Evolutionary conservation across 176 grass and related monocot species (phyloP).

Genomic region (Cymbopogon citratus): DNA sequence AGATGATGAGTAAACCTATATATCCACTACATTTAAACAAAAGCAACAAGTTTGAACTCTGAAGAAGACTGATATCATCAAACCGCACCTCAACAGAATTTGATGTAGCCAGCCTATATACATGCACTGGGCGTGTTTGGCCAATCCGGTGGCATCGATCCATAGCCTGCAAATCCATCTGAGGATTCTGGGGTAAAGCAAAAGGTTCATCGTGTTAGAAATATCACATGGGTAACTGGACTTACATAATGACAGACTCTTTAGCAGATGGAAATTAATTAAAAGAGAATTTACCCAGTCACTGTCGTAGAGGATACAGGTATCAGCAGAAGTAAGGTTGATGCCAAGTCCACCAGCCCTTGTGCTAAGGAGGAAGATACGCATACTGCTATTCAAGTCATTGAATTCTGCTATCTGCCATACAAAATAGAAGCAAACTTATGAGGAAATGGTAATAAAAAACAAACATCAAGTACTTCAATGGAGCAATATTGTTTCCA

Average conservation of each 20-base stretch:
- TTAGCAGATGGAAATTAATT: neutral
- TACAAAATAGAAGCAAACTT: neutral
- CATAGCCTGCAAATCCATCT: slow-evolving; percentile 99
- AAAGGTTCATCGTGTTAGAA: neutral
- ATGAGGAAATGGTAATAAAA: neutral
- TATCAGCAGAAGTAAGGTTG: slow-evolving; percentile 88
- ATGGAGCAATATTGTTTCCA: neutral
- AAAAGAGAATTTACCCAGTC: slow-evolving; percentile 70
- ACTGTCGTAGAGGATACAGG: slow-evolving; percentile 89
- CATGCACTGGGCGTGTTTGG: slow-evolving; percentile 83
- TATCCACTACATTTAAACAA: neutral
- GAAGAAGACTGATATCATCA: neutral
- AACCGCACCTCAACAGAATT: slow-evolving; percentile 73
- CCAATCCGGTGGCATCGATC: slow-evolving; percentile 97
- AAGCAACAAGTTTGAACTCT: neutral
- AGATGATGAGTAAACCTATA: neutral
- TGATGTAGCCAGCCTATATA: slow-evolving; percentile 84
- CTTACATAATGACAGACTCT: neutral
- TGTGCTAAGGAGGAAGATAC: slow-evolving; percentile 84
- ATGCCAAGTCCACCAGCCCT: slow-evolving; percentile 93
- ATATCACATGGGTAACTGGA: neutral
- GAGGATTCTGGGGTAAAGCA: slow-evolving; percentile 67
- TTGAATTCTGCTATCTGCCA: slow-evolving; percentile 90
- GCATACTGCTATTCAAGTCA: slow-evolving; percentile 62
- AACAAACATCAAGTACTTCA: neutral